Evolutionary conservation across 306 rosid species (phyloP).

Genomic region (Adenanthera pavonina): DNA sequence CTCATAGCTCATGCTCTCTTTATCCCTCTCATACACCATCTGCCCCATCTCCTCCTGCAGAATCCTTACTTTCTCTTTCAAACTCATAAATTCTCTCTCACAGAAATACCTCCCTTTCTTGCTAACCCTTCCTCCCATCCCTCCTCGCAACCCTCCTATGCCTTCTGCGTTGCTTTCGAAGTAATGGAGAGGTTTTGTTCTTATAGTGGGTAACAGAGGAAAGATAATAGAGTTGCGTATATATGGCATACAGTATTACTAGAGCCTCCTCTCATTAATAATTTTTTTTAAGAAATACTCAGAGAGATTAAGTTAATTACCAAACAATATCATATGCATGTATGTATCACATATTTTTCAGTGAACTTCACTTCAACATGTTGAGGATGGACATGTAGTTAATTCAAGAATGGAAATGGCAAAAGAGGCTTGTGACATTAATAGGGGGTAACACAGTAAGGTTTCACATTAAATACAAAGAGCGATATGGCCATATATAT

Average conservation of each 20-base stretch:
- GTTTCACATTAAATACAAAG: constrained; percentile 42
- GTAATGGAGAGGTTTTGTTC: constrained; percentile 12
- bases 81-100: constrained; percentile 44
- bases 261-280: constrained; percentile 35
- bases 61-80: constrained; percentile 65
- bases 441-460: not conserved
- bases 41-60: constrained; percentile 67
- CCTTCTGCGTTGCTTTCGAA: constrained; percentile 6
- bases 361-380: not conserved
- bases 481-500: constrained; percentile 28
- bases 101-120: constrained; percentile 44
- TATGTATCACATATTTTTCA: not conserved
- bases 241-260: constrained; percentile 28
- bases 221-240: constrained; percentile 34
- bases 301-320: not conserved
- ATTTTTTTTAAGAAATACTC: not conserved
- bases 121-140: constrained; percentile 69
- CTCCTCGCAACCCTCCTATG: not conserved
- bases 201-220: constrained; percentile 2
- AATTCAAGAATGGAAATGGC: not conserved
- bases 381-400: constrained; percentile 19
- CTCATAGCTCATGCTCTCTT: constrained; percentile 62
- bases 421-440: constrained; percentile 37
- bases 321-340: not conserved
- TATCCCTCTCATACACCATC: constrained; percentile 66